phyloP scores from a whole-genome alignment of 306 rosid genomes.

The Lathyrus sativus region DNA sequence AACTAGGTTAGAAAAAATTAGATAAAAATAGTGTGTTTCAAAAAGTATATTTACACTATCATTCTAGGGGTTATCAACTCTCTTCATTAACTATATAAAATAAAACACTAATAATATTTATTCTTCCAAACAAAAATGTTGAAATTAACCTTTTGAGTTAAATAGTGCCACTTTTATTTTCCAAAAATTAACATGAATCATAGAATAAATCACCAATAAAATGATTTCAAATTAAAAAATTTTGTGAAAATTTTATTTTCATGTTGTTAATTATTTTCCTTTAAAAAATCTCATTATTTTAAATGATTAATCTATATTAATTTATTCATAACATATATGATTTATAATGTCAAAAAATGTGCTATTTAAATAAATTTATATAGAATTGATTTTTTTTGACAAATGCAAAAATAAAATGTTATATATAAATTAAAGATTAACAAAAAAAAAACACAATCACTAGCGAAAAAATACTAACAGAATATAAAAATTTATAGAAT shows the following conservation, averaged over 20 bases:
- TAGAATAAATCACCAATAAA: background rate
- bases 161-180: background rate
- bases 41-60: background rate
- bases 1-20: background rate
- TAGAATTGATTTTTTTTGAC: too few species aligned
- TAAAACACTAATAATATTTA: background rate
- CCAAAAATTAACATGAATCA: background rate
- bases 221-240: background rate
- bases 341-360: background rate
- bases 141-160: too few species aligned
- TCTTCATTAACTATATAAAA: background rate
- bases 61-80: background rate
- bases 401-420: too few species aligned
- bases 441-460: too few species aligned
- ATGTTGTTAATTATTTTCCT: background rate
- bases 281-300: background rate
- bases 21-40: background rate
- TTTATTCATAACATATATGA: background rate
- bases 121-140: background rate
- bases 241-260: background rate
- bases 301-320: background rate
- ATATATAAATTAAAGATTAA: too few species aligned
- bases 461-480: too few species aligned
- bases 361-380: background rate
- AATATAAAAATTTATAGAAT: too few species aligned